phyloP scores from a whole-genome alignment of 805 yeast genomes.

The Candida easanensis region DNA sequence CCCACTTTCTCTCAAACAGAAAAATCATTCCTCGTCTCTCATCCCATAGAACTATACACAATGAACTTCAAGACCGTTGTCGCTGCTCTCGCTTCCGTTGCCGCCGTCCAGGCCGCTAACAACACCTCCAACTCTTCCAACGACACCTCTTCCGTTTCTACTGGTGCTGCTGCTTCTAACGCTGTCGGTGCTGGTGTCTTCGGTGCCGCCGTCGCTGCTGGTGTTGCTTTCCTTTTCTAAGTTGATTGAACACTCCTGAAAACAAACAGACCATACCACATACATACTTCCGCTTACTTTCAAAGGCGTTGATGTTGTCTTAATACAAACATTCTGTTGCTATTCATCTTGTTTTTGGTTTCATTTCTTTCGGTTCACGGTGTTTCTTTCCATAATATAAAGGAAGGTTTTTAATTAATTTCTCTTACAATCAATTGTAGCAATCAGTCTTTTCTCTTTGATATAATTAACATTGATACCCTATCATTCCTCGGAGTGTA shows the following conservation, averaged over 20 bases:
- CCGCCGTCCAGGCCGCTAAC: conserved; percentile 67
- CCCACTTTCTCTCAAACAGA: conserved; percentile 4
- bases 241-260: conserved; percentile 17
- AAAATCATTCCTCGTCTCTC: not conserved
- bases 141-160: conserved; percentile 43
- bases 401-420: conserved; percentile 1
- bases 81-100: conserved; percentile 66
- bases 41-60: conserved; percentile 22
- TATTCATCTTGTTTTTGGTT: conserved; percentile 13
- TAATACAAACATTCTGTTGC: conserved; percentile 18
- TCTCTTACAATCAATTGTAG: not conserved
- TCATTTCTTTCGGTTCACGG: conserved; percentile 13
- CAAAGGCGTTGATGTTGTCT: conserved; percentile 7
- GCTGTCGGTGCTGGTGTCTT: conserved; percentile 69
- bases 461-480: no score
- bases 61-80: conserved; percentile 75
- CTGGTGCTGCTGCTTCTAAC: conserved; percentile 49
- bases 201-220: conserved; percentile 86
- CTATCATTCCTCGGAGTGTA: no score
- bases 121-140: conserved; percentile 37
- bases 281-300: conserved; percentile 3
- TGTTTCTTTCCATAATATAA: conserved; percentile 6
- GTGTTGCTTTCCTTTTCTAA: conserved; percentile 55
- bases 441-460: no score
- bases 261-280: conserved; percentile 13